These are phyloP conservation scores for Fraxinus nigra DNA, from an alignment of 305 asterid genomes.

Conservation along the genomic window DNA sequence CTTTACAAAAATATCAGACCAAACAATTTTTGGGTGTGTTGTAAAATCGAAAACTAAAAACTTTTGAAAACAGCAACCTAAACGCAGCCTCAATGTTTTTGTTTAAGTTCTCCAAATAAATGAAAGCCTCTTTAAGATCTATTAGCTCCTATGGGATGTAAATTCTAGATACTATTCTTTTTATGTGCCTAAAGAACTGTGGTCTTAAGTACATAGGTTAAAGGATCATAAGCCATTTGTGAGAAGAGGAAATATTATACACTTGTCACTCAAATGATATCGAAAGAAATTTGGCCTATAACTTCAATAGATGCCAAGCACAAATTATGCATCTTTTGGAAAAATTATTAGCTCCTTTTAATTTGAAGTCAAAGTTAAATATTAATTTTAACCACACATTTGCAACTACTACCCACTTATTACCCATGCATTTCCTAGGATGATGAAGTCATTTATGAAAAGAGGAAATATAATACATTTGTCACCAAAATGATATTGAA, in stretches of 20 bases:
- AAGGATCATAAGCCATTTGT: neutral
- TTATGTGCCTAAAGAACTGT: neutral
- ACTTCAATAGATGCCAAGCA: neutral
- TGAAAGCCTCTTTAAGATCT: neutral
- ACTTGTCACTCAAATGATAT: neutral
- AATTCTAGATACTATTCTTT: neutral
- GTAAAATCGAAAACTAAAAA: too few relatives aligned
- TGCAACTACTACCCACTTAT: too few relatives aligned
- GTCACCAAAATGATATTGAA: neutral
- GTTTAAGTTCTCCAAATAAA: neutral
- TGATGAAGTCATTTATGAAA: too few relatives aligned
- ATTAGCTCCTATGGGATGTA: neutral
- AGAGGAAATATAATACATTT: too few relatives aligned
- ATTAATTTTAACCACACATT: too few relatives aligned
- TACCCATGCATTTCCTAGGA: too few relatives aligned
- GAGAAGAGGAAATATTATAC: neutral
- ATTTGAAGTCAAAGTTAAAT: neutral
- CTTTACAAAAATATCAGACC: too few relatives aligned
- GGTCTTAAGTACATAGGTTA: neutral
- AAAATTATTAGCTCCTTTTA: neutral
- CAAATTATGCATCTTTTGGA: neutral
- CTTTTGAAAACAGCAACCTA: too few relatives aligned
- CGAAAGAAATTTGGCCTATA: neutral
- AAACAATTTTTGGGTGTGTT: too few relatives aligned
- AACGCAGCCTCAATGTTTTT: too few relatives aligned